Percentiles rank a stretch among this genome's conserved stretches.
Evolutionary conservation across 257 asterid species (phyloP).

Genomic region (Fraxinus excelsior): DNA sequence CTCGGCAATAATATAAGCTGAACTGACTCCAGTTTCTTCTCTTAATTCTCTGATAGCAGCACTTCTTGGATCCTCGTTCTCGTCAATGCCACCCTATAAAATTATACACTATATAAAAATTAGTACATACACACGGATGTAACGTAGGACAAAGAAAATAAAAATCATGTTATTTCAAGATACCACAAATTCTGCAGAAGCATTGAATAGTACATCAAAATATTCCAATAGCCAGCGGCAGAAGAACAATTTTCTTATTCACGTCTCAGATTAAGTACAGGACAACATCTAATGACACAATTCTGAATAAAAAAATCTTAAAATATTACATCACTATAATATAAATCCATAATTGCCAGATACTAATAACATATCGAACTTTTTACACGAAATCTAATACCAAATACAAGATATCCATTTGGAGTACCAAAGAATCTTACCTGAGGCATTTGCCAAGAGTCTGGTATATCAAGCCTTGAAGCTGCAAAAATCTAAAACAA

Average conservation of each 20-base stretch:
- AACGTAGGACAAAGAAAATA: neutral
- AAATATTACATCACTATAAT: neutral
- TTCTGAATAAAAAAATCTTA: neutral
- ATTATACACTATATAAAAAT: conserved; percentile 11
- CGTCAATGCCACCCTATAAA: conserved; percentile 88
- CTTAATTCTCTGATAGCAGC: conserved; percentile 87
- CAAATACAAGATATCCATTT: neutral
- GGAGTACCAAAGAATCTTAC: conserved; percentile 41
- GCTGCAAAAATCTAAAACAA: conserved; percentile 81
- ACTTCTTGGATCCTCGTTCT: conserved; percentile 70
- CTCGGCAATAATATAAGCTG: conserved; percentile 85
- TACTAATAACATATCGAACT: neutral
- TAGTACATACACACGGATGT: neutral
- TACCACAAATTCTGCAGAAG: conserved; percentile 10
- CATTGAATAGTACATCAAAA: neutral
- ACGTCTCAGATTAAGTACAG: neutral
- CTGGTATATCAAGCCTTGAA: conserved; percentile 91
- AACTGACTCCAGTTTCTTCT: conserved; percentile 94
- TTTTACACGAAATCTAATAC: neutral
- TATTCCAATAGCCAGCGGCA: neutral
- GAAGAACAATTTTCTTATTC: neutral
- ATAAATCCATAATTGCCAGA: neutral
- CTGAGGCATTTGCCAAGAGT: conserved; percentile 99
- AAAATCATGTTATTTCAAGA: neutral
- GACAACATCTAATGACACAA: neutral